Base-by-base conservation (phyloP, 371 early-diverging fungal species). In the Entomophthora muscae region DNA sequence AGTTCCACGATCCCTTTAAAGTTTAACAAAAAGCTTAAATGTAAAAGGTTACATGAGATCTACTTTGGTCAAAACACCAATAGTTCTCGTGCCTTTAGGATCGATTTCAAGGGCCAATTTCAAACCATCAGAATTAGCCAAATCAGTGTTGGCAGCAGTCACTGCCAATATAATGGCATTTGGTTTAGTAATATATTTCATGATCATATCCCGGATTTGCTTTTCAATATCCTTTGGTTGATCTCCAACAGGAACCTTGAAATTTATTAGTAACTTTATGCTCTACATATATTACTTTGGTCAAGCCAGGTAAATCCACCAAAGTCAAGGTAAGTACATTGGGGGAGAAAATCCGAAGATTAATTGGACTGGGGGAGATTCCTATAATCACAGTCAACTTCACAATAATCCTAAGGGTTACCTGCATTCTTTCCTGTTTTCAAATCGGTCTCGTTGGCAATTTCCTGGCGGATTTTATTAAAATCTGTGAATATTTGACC, bases 171-270 rank as follows among this genome's bases (percentile, higher is more conserved):
- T 93, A 65, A 99, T 97, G 51, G 95, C 85, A 67, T 95, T 97
- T 55, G 88, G 89, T 70, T 95, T 91, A 56, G 85, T 83, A 68
- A 95, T 89, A 75, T 93, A 98, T 67, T 94, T 89, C 63, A 92
- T 63, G 62, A 96, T 83, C 94, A 99, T 97, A 24, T 96, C 95
- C 59, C 89, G 79, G 65, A 99, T 94, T 74, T 91, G 91, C 66
- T 85, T 85, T 72, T 99, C 98, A 70, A 99, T 98, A 71, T 98
- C 96, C 69, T 90, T 89, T 52, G 99, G 99, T 77, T 99, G 99
- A 70, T 95, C 95, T 28, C 96, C 95, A 26, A 95, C 92, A 28
- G 98, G 96, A 31, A 94, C 87, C 79, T 81, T 65, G 66, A 68
- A 68, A n/a, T 61, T 57, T 57, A 55, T 32, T 29, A 42, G 23